phyloP scores from a whole-genome alignment of 2,329 filamentous ascomycete species.

The Colletotrichum graminicola region DNA sequence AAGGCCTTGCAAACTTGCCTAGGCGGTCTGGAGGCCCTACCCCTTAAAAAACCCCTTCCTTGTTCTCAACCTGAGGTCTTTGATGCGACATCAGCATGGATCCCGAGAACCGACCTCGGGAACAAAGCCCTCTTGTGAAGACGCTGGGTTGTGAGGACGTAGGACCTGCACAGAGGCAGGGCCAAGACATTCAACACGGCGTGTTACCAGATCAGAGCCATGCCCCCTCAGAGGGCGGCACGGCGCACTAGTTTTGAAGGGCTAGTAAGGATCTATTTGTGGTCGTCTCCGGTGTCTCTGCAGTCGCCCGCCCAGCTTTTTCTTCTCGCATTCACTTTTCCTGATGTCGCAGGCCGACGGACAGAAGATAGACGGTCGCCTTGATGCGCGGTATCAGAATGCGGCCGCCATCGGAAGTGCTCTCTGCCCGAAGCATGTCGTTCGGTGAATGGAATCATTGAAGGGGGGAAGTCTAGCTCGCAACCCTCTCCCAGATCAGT shows the following conservation, averaged over 20 bases:
- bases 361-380: background rate
- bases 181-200: background rate
- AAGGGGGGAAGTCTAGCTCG: background rate
- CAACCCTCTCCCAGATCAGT: slow-evolving; percentile 45
- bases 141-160: background rate
- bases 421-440: background rate
- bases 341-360: background rate
- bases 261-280: background rate
- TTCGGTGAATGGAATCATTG: background rate
- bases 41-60: background rate
- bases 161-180: background rate
- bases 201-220: background rate
- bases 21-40: background rate
- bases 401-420: background rate
- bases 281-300: background rate
- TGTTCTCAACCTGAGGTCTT: background rate
- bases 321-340: background rate
- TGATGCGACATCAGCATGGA: background rate
- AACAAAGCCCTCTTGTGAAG: background rate
- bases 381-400: background rate
- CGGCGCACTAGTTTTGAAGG: background rate
- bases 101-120: background rate
- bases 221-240: background rate
- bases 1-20: background rate
- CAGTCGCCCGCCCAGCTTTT: background rate